These are phyloP conservation scores for Zygosaccharomyces sapae DNA, from an alignment of 1,139 yeast genomes.

Conservation along the genomic window DNA sequence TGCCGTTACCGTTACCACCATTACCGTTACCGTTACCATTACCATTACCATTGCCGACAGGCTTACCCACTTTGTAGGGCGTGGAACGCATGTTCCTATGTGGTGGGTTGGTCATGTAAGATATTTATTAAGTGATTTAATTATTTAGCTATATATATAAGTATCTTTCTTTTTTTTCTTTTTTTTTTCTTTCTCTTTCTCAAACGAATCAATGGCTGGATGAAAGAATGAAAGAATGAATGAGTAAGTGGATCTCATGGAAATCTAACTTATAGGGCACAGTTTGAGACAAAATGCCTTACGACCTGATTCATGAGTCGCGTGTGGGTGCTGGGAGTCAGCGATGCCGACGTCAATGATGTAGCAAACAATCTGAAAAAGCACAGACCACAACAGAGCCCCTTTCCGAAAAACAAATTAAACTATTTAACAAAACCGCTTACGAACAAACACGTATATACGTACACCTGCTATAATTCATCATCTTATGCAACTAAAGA, in stretches of 20 bases:
- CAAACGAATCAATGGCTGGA: no score
- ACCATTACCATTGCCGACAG: slow-evolving; percentile 45
- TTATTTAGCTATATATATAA: no score
- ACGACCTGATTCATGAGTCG: slow-evolving; percentile 6
- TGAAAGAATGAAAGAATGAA: no score
- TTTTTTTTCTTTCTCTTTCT: no score
- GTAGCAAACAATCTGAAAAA: background rate
- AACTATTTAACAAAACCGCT: no score
- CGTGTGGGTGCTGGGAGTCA: slow-evolving; percentile 8
- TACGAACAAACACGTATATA: no score
- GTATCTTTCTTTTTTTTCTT: background rate
- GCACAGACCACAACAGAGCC: background rate
- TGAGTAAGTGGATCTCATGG: background rate
- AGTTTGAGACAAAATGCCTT: slow-evolving; percentile 6
- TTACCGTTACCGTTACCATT: no score
- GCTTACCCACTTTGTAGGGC: slow-evolving; percentile 11
- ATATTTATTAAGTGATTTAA: background rate
- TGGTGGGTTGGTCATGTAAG: background rate
- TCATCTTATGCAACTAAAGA: no score
- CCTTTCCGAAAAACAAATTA: no score
- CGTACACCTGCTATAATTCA: no score
- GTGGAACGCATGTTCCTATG: slow-evolving; percentile 4
- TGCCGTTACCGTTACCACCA: no score
- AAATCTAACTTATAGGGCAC: slow-evolving; percentile 3
- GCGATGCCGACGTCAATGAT: slow-evolving; percentile 1